These are phyloP conservation scores for Astrothelium subdiscretum DNA, from an alignment of 495 filamentous ascomycete genomes.

Conservation along the genomic window DNA sequence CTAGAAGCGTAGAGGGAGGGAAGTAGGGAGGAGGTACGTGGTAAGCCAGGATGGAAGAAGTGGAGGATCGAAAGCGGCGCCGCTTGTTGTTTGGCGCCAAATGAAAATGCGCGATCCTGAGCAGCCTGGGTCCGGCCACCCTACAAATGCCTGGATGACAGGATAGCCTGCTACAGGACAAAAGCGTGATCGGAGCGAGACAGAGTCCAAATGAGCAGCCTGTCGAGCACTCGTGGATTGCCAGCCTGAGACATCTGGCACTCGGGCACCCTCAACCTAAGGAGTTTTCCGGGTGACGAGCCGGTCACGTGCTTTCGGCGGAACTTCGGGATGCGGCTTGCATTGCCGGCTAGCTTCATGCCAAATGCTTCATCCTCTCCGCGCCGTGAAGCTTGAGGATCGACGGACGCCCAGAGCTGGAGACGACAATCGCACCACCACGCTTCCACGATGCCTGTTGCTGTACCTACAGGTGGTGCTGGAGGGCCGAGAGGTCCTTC, in stretches of 20 bases:
- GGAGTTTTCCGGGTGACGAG: not conserved
- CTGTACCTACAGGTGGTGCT: conserved; percentile 51
- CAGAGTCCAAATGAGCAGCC: not conserved
- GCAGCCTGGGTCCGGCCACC: not conserved
- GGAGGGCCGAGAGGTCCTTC: conserved; percentile 52
- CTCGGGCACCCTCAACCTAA: not conserved
- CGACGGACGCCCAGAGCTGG: conserved; percentile 3
- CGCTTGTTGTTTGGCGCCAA: conserved; percentile 2
- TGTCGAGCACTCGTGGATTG: too few species aligned
- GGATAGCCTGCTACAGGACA: not conserved
- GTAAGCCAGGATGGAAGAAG: not conserved
- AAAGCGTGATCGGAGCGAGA: not conserved
- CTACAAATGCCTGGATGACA: not conserved
- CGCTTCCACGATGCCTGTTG: conserved; percentile 53
- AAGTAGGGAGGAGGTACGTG: not conserved
- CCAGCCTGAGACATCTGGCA: not conserved
- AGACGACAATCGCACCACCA: not conserved
- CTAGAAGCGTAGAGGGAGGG: not conserved
- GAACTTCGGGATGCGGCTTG: not conserved
- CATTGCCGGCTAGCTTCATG: not conserved
- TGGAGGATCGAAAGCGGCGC: not conserved
- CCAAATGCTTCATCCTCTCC: not conserved
- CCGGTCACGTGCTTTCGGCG: not conserved
- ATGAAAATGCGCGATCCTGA: not conserved
- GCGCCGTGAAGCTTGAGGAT: conserved; percentile 16